Evolutionary conservation across 306 rosid species (phyloP).

Genomic region (Glycine tomentella): DNA sequence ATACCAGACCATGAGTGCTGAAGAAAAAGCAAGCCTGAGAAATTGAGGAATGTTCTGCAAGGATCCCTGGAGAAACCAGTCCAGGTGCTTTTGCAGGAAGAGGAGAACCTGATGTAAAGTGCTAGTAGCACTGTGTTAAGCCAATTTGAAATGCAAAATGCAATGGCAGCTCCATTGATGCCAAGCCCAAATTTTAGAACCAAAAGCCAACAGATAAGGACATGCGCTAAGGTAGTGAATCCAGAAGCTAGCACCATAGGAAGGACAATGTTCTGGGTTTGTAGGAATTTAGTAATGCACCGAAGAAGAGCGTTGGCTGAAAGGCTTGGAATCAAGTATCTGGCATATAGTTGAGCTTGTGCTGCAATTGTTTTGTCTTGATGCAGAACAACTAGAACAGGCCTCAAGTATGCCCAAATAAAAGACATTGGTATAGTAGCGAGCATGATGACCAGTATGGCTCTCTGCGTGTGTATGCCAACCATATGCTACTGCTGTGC

Average conservation of each 20-base stretch:
- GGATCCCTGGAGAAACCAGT: slow-evolving; percentile 59
- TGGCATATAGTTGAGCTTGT: slow-evolving; percentile 61
- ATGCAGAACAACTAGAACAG: slow-evolving; percentile 25
- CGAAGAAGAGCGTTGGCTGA: slow-evolving; percentile 63
- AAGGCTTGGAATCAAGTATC: slow-evolving; percentile 60
- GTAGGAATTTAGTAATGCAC: slow-evolving; percentile 61
- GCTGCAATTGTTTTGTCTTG: slow-evolving; percentile 47
- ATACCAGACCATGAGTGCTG: slow-evolving; percentile 78
- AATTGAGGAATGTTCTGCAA: slow-evolving; percentile 54
- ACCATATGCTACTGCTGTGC: slow-evolving; percentile 46
- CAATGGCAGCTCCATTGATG: slow-evolving; percentile 67
- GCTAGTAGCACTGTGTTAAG: slow-evolving; percentile 52
- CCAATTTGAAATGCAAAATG: slow-evolving; percentile 66
- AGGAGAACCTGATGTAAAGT: slow-evolving; percentile 56
- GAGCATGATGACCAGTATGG: slow-evolving; percentile 7
- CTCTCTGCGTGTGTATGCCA: slow-evolving; percentile 49
- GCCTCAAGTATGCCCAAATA: slow-evolving; percentile 37
- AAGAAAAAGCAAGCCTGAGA: slow-evolving; percentile 66
- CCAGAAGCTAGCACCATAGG: slow-evolving; percentile 62
- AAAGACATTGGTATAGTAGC: slow-evolving; percentile 35
- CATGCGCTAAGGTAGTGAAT: slow-evolving; percentile 50
- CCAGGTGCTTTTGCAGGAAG: slow-evolving; percentile 64
- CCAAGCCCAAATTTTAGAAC: slow-evolving; percentile 58
- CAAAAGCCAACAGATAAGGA: slow-evolving; percentile 60
- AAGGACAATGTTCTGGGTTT: slow-evolving; percentile 63